Evolutionary conservation across 1,284 basidiomycete genomes (phyloP).

Genomic region (Gymnopus androsaceus): DNA sequence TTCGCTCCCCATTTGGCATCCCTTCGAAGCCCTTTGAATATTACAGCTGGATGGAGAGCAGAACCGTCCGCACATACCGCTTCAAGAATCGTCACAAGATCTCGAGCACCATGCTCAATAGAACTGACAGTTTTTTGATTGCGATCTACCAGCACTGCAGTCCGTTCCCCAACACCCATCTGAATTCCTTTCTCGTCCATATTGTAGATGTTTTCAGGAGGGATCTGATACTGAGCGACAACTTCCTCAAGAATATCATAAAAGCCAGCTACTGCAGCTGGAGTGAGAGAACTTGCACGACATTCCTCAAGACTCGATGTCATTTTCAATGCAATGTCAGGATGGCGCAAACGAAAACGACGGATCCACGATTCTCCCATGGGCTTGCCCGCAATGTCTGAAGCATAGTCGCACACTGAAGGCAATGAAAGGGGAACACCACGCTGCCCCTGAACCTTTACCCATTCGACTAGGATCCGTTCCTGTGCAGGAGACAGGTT

Average conservation of each 20-base stretch:
- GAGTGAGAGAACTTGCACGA: neutral
- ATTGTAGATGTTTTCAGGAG: conserved; percentile 31
- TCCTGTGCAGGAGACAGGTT: conserved; percentile 25
- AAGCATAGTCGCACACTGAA: conserved; percentile 6
- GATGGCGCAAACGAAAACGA: conserved; percentile 10
- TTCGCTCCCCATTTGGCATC: conserved; percentile 28
- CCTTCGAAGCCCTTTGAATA: conserved; percentile 30
- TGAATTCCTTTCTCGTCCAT: conserved; percentile 39
- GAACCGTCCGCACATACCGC: conserved; percentile 34
- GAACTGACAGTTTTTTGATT: conserved; percentile 19
- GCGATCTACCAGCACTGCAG: conserved; percentile 22
- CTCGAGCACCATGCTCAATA: conserved; percentile 27
- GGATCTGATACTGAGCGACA: conserved; percentile 26
- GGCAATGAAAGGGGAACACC: too few relatives aligned
- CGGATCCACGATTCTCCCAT: conserved; percentile 11
- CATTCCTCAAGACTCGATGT: neutral
- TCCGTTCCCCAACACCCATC: conserved; percentile 24
- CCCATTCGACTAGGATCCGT: conserved; percentile 29
- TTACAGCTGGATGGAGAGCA: conserved; percentile 29
- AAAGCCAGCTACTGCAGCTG: neutral
- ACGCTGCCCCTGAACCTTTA: conserved; percentile 18
- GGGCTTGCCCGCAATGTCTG: conserved; percentile 4
- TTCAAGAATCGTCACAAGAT: conserved; percentile 37
- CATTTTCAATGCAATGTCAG: conserved; percentile 13
- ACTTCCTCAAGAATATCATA: conserved; percentile 18